These are phyloP conservation scores for Gigaspora rosea DNA, from an alignment of 192 early-diverging fungal species.

Conservation along the genomic window DNA sequence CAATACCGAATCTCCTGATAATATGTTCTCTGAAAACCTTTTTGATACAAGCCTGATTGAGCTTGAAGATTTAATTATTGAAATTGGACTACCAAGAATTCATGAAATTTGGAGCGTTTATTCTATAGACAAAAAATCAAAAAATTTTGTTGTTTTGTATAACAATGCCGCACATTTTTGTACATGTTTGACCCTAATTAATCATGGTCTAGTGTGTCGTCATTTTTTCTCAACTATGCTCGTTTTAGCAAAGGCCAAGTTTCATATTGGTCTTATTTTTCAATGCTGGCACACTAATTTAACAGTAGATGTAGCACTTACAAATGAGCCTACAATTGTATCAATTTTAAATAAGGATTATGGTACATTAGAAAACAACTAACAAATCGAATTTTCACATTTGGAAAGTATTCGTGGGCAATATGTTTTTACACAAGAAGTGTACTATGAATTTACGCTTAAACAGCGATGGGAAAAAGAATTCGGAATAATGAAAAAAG, in stretches of 20 bases:
- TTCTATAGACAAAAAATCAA: conserved; percentile 7
- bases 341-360: background rate
- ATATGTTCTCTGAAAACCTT: too few species aligned
- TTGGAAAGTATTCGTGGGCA: background rate
- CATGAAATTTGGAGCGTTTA: background rate
- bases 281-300: too few species aligned
- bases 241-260: too few species aligned
- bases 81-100: background rate
- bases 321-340: background rate
- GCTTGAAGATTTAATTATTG: background rate
- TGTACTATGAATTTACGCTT: background rate
- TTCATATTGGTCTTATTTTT: too few species aligned
- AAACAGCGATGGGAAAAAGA: conserved; percentile 1
- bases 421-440: background rate
- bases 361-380: background rate
- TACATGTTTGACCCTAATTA: too few species aligned
- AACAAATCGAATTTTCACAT: background rate
- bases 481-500: conserved; percentile 9
- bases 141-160: too few species aligned
- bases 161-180: too few species aligned
- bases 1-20: too few species aligned
- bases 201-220: too few species aligned
- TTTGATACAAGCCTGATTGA: too few species aligned
- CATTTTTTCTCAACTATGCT: too few species aligned
- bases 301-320: background rate